Evolutionary conservation across 345 rosid genomes (phyloP).

Genomic region (Cochlearia excelsa): DNA sequence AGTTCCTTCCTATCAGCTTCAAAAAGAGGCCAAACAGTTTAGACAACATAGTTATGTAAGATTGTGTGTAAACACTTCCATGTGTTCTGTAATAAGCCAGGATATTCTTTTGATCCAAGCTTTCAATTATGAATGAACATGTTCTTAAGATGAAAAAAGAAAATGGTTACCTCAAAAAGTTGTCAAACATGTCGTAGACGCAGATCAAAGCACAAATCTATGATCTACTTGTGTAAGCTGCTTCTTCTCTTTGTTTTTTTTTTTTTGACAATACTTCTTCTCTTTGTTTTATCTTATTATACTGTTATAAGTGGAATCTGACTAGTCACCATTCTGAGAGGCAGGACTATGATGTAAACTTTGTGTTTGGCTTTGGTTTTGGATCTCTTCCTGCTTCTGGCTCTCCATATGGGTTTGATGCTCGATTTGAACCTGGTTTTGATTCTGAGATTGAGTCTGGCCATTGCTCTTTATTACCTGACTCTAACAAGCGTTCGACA

Average conservation of each 20-base stretch:
- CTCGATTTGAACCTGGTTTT: constrained; percentile 26
- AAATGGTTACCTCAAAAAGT: constrained; percentile 33
- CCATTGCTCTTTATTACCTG: constrained; percentile 54
- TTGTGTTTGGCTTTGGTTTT: constrained; percentile 32
- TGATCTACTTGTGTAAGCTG: constrained; percentile 33
- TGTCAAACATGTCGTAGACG: constrained; percentile 31
- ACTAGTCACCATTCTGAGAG: constrained; percentile 40
- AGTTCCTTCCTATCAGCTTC: constrained; percentile 38
- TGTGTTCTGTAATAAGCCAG: constrained; percentile 1
- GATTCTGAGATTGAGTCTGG: constrained; percentile 30
- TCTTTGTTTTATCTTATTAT: constrained; percentile 14
- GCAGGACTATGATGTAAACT: constrained; percentile 24
- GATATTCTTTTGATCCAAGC: constrained; percentile 7
- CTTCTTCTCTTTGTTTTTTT: constrained; percentile 19
- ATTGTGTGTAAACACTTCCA: constrained; percentile 5
- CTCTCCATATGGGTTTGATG: constrained; percentile 35
- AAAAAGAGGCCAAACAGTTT: constrained; percentile 20
- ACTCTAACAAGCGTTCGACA: constrained; percentile 34
- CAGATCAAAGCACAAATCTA: constrained; percentile 28
- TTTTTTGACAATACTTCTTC: constrained; percentile 17
- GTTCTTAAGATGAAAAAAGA: constrained; percentile 9
- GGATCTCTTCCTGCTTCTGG: constrained; percentile 29
- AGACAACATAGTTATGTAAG: constrained; percentile 8
- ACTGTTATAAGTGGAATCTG: constrained; percentile 23
- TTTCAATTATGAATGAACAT: constrained; percentile 12